Conservation (phyloP, 148 eudicot species). For the Rhododendron williamsianum region DNA sequence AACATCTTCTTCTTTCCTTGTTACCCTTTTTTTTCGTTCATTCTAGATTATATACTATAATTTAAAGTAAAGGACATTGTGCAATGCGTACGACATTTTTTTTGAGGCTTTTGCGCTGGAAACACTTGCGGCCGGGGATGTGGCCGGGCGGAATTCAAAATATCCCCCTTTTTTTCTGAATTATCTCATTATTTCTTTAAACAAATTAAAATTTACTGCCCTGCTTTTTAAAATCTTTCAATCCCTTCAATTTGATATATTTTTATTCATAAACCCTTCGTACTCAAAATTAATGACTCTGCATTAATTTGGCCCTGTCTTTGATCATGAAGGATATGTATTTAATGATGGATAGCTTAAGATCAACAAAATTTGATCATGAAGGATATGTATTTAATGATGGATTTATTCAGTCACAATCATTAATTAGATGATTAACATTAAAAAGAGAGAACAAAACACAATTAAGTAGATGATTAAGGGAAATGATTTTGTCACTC, state of each 20-base stretch:
- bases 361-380: not conserved
- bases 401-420: constrained; percentile 1
- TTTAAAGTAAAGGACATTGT: not conserved
- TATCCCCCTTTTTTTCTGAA: not conserved
- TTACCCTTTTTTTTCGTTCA: not conserved
- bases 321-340: not conserved
- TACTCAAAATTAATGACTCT: not conserved
- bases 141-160: not conserved
- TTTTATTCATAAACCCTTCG: not conserved
- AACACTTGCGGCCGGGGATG: not conserved
- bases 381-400: not conserved
- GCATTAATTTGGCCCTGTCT: not conserved
- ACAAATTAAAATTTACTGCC: not conserved
- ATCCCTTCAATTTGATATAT: not conserved
- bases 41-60: not conserved
- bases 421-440: not conserved
- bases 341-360: not conserved
- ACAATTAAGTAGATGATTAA: not conserved
- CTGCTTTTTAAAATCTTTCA: no score
- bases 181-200: not conserved
- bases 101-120: no score
- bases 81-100: not conserved
- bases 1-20: not conserved
- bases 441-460: not conserved
- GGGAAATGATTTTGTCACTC: no score